Evolutionary conservation across 1,284 basidiomycete species (phyloP), one percentile per base, ranked within the genome.

Genomic region (Moesziomyces globuligerus): DNA sequence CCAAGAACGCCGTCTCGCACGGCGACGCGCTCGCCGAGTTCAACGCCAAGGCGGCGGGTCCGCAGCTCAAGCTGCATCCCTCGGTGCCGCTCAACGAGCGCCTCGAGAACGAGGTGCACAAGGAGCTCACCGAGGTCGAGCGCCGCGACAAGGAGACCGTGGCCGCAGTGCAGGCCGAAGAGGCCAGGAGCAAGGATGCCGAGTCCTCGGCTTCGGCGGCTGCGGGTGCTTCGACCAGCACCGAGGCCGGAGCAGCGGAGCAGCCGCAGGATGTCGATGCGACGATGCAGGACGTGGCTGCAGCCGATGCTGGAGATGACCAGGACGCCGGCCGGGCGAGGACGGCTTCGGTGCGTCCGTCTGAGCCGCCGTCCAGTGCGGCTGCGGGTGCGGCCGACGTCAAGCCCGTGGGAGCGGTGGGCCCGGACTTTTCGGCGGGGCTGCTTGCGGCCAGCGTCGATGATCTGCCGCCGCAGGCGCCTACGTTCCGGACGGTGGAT

Each of bases 401-500:
- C 13, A 41, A 37, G 23, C 40, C 29, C 2, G 15, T 11, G 15
- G 32, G 45, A 17, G 28, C 62, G 2, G 29, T 48, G 11, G 64
- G 58, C 20, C 55, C 65, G 1, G 66, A 64, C 50, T 68, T 57
- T 28, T 65, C 69, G 13, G 62, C 58, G 0, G 78, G 70, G 9
- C 60, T 81, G n/a, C 58, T 76, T 11, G 74, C 88, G 9, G 91
- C 93, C 0, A 85, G 88, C n/a, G 85, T 89, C 51, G 81, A 87
- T 20, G 93, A 96, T 59, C 84, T 94, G 34, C 87, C 88, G 3
- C 93, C 93, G 3, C 80, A 79, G 54, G 91, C 93, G 0, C 86
- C 89, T 1, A 86, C 88, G 2, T 97, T 97, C 85, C 90, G 90
- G 74, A 90, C 90, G 1, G 85, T 91, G 3, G 96, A 99, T 80